Conservation (phyloP, 2,329 filamentous ascomycete genomes). For the Calonectria multiphialidica region DNA sequence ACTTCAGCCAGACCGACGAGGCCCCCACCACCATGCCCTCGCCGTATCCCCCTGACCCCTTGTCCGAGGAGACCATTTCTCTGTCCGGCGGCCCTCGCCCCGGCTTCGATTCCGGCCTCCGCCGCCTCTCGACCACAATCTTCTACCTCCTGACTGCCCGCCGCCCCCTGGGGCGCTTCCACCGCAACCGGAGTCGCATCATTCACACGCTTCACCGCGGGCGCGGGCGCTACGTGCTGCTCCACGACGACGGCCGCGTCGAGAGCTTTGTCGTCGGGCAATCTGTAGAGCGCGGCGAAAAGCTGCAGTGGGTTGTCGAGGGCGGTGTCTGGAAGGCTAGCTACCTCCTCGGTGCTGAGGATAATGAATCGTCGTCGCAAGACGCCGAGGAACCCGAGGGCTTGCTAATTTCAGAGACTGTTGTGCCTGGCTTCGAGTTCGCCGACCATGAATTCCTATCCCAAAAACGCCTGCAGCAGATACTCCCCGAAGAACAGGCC, state of each 20-base stretch:
- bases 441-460: conserved; percentile 76
- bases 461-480: conserved; percentile 58
- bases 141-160: conserved; percentile 72
- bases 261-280: conserved; percentile 75
- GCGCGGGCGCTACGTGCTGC: conserved; percentile 72
- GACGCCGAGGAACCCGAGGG: conserved; percentile 56
- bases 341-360: conserved; percentile 60
- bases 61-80: conserved; percentile 49
- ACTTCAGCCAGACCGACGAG: conserved; percentile 72
- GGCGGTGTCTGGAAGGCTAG: conserved; percentile 76
- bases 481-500: conserved; percentile 64
- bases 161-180: conserved; percentile 69
- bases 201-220: conserved; percentile 76
- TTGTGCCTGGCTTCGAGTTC: conserved; percentile 76
- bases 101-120: conserved; percentile 53
- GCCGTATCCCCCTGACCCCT: conserved; percentile 49
- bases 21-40: conserved; percentile 65
- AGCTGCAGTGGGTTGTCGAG: conserved; percentile 76
- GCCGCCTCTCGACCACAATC: conserved; percentile 71
- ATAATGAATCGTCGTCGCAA: conserved; percentile 44
- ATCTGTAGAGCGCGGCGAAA: conserved; percentile 69
- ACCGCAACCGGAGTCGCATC: conserved; percentile 71
- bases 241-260: conserved; percentile 69
- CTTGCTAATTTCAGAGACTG: conserved; percentile 76
- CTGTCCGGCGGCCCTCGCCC: conserved; percentile 48